These are phyloP conservation scores for Lactifluus hygrophoroides DNA, from an alignment of 768 basidiomycete species.

Conservation along the genomic window DNA sequence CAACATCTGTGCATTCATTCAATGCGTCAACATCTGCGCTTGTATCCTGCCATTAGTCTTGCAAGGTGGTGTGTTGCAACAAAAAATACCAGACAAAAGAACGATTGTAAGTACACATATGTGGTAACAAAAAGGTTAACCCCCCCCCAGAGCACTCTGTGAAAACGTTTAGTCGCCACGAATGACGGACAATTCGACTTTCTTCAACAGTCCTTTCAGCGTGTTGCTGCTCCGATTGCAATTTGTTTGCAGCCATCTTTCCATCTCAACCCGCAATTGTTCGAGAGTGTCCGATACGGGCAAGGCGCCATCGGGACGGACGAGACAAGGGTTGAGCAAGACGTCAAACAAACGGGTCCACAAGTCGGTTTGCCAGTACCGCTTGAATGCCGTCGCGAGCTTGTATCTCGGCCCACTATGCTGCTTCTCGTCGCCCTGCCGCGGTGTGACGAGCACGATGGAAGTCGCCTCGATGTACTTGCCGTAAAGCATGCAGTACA, in stretches of 20 bases:
- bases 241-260: constrained; percentile 76
- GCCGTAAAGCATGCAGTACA: constrained; percentile 94
- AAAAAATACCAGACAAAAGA: not conserved
- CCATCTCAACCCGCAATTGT: constrained; percentile 69
- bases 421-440: constrained; percentile 21
- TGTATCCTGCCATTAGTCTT: constrained; percentile 1
- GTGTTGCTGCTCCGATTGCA: constrained; percentile 79
- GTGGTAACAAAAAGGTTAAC: not conserved
- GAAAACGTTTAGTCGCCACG: constrained; percentile 22
- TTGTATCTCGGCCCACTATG: constrained; percentile 35
- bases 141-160: not conserved
- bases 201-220: constrained; percentile 75
- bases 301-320: constrained; percentile 46
- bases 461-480: constrained; percentile 83
- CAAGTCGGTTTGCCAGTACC: constrained; percentile 90
- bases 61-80: constrained; percentile 1
- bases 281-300: constrained; percentile 68
- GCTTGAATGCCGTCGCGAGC: constrained; percentile 71
- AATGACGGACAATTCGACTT: constrained; percentile 53
- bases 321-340: constrained; percentile 72
- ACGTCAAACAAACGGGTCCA: constrained; percentile 82
- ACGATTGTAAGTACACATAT: not conserved
- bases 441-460: constrained; percentile 32
- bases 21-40: not conserved
- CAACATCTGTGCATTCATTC: constrained; percentile 8